Conservation (phyloP, 2,329 filamentous ascomycete species). For the Cercospora sojina region DNA sequence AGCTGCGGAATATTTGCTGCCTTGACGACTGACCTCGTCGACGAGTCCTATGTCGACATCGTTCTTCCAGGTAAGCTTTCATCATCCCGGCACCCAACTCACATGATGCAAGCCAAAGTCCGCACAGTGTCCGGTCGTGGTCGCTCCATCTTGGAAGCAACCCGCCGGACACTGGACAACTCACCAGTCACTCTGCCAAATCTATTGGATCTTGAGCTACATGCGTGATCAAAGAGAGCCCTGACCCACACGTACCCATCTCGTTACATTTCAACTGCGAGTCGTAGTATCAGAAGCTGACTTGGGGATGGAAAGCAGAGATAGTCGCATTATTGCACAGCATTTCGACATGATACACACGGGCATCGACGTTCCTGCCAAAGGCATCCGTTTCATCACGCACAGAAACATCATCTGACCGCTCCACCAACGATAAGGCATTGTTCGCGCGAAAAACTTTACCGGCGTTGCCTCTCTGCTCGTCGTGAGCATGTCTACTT, state of each 20-base stretch:
- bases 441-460: not conserved
- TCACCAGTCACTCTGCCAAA: not conserved
- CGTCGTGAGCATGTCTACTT: slow-evolving; percentile 12
- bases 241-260: not conserved
- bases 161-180: not conserved
- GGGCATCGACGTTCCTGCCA: not conserved
- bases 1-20: not conserved
- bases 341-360: slow-evolving; percentile 1
- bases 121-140: not conserved
- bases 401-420: not conserved
- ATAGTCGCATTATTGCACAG: not conserved
- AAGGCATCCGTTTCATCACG: not conserved
- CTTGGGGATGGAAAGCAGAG: not conserved
- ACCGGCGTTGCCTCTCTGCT: not conserved
- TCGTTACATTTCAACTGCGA: not conserved
- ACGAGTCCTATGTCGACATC: not conserved
- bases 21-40: not conserved
- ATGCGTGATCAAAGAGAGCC: slow-evolving; percentile 13
- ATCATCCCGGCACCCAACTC: not conserved
- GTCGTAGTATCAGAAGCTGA: not conserved
- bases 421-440: not conserved
- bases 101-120: slow-evolving; percentile 4
- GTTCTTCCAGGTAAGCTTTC: not conserved
- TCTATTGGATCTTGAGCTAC: not conserved
- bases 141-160: slow-evolving; percentile 1